A percentile compares a stretch with the other conserved stretches of the same genome.
These are phyloP conservation scores for Ophiostoma perfectum DNA, from an alignment of 2,329 filamentous ascomycete species.

Conservation along the genomic window DNA sequence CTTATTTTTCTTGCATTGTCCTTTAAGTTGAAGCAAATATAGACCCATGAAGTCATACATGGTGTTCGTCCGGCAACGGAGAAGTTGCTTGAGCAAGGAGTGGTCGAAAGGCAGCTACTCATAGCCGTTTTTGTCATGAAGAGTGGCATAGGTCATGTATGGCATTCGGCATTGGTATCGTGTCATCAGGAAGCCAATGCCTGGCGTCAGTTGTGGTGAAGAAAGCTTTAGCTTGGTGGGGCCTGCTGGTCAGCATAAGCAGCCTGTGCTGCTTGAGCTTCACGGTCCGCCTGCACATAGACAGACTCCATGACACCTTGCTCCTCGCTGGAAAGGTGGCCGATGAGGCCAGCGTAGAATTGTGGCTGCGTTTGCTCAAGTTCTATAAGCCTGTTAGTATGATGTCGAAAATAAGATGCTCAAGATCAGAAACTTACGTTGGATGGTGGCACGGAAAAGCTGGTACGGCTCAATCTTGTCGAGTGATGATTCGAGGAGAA, in stretches of 20 bases:
- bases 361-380: conserved; percentile 88
- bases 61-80: too few species aligned
- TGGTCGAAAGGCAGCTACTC: too few species aligned
- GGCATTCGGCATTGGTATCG: too few species aligned
- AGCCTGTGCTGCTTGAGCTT: conserved; percentile 18
- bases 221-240: not conserved
- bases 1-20: too few species aligned
- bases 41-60: too few species aligned
- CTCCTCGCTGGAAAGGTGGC: conserved; percentile 73
- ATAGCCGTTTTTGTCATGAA: too few species aligned
- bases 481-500: conserved; percentile 82
- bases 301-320: conserved; percentile 74
- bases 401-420: not conserved
- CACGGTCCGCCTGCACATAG: conserved; percentile 59
- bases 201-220: not conserved
- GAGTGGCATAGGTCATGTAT: too few species aligned
- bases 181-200: too few species aligned
- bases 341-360: conserved; percentile 75
- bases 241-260: not conserved
- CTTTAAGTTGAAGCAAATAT: too few species aligned
- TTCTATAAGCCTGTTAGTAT: conserved; percentile 44
- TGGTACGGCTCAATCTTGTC: conserved; percentile 94
- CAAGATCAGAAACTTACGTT: conserved; percentile 59
- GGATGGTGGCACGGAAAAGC: conserved; percentile 74
- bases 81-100: too few species aligned